Percentiles rank a stretch among this genome's conserved stretches.
These are phyloP conservation scores for Comarum palustre DNA, from an alignment of 306 rosid species.

Conservation along the genomic window DNA sequence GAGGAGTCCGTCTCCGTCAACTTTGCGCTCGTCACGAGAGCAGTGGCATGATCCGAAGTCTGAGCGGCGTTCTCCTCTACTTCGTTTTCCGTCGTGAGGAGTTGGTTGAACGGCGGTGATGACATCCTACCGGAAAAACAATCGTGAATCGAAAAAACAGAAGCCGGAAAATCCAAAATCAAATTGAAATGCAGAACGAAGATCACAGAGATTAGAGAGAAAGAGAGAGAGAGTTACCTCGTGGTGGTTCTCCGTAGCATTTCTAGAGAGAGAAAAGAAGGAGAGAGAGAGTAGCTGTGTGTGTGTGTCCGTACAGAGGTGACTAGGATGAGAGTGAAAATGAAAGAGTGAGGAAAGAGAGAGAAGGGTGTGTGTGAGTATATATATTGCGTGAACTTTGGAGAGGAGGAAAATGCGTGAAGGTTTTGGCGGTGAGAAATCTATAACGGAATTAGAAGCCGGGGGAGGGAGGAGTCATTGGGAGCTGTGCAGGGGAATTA, in stretches of 20 bases:
- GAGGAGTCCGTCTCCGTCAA: too few relatives aligned
- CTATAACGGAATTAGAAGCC: neutral
- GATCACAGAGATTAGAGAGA: too few relatives aligned
- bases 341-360: neutral
- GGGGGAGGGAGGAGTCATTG: neutral
- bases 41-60: neutral
- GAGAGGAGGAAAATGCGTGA: neutral
- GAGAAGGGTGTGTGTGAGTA: neutral
- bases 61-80: neutral
- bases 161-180: neutral
- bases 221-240: neutral
- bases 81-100: neutral
- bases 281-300: neutral
- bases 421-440: slow-evolving; percentile 2
- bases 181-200: neutral
- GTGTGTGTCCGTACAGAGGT: neutral
- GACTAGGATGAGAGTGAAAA: too few relatives aligned
- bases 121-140: neutral
- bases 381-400: neutral
- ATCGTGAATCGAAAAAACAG: neutral
- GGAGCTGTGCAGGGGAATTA: neutral
- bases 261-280: neutral
- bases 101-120: neutral
- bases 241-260: neutral
- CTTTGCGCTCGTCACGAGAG: neutral